phyloP scores from a whole-genome alignment of 495 filamentous ascomycete genomes.

The Articulospora tetracladia region DNA sequence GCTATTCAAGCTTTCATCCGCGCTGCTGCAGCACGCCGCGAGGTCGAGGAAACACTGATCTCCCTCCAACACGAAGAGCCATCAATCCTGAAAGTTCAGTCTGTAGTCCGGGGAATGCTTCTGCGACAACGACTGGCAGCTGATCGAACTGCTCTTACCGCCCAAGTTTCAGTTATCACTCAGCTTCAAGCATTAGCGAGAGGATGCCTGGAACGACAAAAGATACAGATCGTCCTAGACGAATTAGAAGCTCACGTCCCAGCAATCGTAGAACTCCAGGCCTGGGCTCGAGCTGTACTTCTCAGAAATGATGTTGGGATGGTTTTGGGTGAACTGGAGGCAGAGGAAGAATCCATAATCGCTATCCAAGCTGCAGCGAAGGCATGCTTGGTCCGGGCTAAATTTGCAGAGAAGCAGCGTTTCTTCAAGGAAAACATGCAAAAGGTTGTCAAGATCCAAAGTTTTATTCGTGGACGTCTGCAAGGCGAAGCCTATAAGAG shows the following conservation, averaged over 20 bases:
- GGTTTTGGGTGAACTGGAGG: conserved; percentile 70
- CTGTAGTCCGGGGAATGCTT: conserved; percentile 49
- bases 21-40: conserved; percentile 43
- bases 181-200: conserved; percentile 69
- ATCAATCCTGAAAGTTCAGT: conserved; percentile 40
- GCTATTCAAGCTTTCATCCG: conserved; percentile 49
- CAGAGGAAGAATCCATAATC: conserved; percentile 68
- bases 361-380: conserved; percentile 73
- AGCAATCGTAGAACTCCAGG: conserved; percentile 66
- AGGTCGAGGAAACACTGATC: conserved; percentile 39
- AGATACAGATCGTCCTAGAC: conserved; percentile 46
- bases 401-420: conserved; percentile 78
- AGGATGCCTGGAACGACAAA: conserved; percentile 53
- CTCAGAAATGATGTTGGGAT: conserved; percentile 66
- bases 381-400: conserved; percentile 66
- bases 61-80: conserved; percentile 36
- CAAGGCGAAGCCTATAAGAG: conserved; percentile 98
- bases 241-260: conserved; percentile 53
- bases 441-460: conserved; percentile 97
- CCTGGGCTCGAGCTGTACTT: conserved; percentile 72
- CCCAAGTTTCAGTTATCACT: conserved; percentile 52
- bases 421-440: conserved; percentile 97
- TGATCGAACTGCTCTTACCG: conserved; percentile 53
- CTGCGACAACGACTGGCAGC: conserved; percentile 40
- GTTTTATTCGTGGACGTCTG: conserved; percentile 87